phyloP scores from a whole-genome alignment of 2,329 filamentous ascomycete genomes.

The Fusarium sp. region DNA sequence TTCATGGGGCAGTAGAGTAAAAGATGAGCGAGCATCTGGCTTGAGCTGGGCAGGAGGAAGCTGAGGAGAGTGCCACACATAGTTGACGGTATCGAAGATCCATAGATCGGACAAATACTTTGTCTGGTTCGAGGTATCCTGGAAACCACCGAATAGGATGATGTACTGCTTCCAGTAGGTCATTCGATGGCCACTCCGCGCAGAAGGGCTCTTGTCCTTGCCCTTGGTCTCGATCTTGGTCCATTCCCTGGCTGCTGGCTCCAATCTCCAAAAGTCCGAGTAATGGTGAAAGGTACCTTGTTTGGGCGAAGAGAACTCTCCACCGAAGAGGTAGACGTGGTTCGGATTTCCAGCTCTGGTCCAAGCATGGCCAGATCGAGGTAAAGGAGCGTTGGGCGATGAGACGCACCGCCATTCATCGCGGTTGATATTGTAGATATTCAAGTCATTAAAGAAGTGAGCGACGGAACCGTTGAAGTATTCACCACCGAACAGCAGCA shows the following conservation, averaged over 20 bases:
- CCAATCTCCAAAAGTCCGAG: conserved; percentile 96
- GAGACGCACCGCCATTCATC: conserved; percentile 94
- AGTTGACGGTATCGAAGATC: conserved; percentile 93
- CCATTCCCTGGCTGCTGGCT: conserved; percentile 89
- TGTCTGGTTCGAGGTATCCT: conserved; percentile 94
- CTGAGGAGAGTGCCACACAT: conserved; percentile 83
- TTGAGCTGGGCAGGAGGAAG: conserved; percentile 85
- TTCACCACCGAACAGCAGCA: conserved; percentile 94
- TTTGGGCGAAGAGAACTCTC: conserved; percentile 96
- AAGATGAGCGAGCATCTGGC: conserved; percentile 91
- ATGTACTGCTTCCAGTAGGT: conserved; percentile 98
- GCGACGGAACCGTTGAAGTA: conserved; percentile 94
- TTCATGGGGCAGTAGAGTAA: conserved; percentile 92
- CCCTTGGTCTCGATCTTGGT: conserved; percentile 85
- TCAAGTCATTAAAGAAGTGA: conserved; percentile 75
- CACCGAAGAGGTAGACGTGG: conserved; percentile 92
- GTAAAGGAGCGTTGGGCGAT: conserved; percentile 90
- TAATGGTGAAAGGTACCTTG: conserved; percentile 99
- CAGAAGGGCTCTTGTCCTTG: conserved; percentile 82
- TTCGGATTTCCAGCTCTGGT: conserved; percentile 87
- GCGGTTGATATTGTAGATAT: conserved; percentile 81
- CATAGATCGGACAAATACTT: conserved; percentile 95
- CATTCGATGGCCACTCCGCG: conserved; percentile 94
- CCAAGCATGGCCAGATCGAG: conserved; percentile 94
- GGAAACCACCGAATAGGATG: conserved; percentile 94